phyloP scores from a whole-genome alignment of 306 rosid genomes.

The Cicer pinnatifidum region DNA sequence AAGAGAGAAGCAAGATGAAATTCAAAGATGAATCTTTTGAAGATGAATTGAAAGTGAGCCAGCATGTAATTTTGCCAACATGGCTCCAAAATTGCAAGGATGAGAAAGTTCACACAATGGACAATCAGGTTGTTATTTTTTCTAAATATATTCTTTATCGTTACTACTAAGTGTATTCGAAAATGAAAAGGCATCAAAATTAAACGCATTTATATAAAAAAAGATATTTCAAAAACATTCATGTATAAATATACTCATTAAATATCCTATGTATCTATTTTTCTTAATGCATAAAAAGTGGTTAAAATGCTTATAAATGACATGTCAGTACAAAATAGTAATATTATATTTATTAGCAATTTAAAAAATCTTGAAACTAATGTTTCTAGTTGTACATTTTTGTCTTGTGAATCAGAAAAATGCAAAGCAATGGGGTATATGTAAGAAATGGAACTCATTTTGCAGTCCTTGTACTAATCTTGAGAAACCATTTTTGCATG shows the following conservation, averaged over 20 bases:
- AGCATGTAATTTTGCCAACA: slow-evolving; percentile 58
- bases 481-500: slow-evolving; percentile 47
- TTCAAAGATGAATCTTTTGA: slow-evolving; percentile 47
- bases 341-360: not conserved
- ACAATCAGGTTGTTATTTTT: slow-evolving; percentile 50
- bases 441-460: slow-evolving; percentile 69
- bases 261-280: too few relatives aligned
- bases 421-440: slow-evolving; percentile 51
- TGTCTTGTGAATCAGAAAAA: slow-evolving; percentile 53
- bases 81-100: slow-evolving; percentile 77
- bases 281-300: too few relatives aligned
- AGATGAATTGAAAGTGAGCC: slow-evolving; percentile 29
- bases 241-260: too few relatives aligned
- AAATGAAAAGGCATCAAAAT: too few relatives aligned
- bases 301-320: too few relatives aligned
- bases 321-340: not conserved
- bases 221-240: too few relatives aligned
- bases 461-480: slow-evolving; percentile 52
- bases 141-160: too few relatives aligned
- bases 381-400: not conserved
- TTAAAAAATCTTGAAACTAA: not conserved
- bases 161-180: too few relatives aligned
- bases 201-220: too few relatives aligned
- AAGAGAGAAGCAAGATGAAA: slow-evolving; percentile 48
- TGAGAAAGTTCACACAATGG: slow-evolving; percentile 46